Base-by-base conservation (phyloP, 2,329 filamentous ascomycete genomes). In the Penicillium vulpinum region DNA sequence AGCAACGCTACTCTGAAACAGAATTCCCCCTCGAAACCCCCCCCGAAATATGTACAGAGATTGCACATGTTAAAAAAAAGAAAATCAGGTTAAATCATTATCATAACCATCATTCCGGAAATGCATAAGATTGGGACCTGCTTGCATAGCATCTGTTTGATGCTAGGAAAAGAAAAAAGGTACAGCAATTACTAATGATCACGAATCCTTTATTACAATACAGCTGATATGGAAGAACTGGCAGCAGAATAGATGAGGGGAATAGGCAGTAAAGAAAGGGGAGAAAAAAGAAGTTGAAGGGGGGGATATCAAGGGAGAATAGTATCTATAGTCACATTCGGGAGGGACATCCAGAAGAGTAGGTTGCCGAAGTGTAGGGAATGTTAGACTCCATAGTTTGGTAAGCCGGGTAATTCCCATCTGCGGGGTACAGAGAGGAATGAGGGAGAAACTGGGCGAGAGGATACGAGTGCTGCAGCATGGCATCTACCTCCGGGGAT, bases 391-490 rank as follows among this genome's bases (percentile, higher is more conserved):
- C 59, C 56, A 61, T 57, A 18, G 58, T 24, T 22, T 61, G 63
- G 46, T 63, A 61, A 51, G 56, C 45, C 10, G 49, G 28, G 46
- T 66, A 63, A 21, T 46, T 54, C 22, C 45, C 39, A 28, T 63
- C 66, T 24, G 66, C 62, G 46, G 67, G 63, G 48, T 69, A 66
- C 28, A 71, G 57, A 8, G 63, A 33, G 28, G 38, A 16, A 24
- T 50, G 21, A 24, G 49, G 39, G 28, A 51, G 54, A 39, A 58
- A 50, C 18, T 64, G 65, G 13, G 60, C 50, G 43, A 63, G n/a
- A 28, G 63, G 62, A 62, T 66, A 70, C 35, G 66, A 64, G 50
- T 66, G 18, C 16, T 51, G 48, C 15, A 22, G 64, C 53, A 60
- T 56, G 57, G 66, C 40, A 45, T 67, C 56, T 22, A 51, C 53